phyloP scores from a whole-genome alignment of 2,329 filamentous ascomycete species.

The Knufia petricola region DNA sequence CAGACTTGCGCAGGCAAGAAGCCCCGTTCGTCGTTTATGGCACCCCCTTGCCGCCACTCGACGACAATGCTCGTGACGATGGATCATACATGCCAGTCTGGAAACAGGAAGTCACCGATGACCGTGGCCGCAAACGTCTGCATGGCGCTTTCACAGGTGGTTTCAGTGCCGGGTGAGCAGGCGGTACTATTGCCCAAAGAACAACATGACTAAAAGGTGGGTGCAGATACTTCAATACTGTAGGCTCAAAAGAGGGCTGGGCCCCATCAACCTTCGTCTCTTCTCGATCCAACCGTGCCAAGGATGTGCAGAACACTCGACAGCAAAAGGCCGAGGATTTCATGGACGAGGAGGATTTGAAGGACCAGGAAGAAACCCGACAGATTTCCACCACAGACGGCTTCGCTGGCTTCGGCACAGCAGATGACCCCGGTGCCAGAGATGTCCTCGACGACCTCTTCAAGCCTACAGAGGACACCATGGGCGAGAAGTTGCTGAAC shows the following conservation, averaged over 20 bases:
- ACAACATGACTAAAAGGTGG: conserved; percentile 28
- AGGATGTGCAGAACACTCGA: conserved; percentile 43
- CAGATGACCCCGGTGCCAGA: conserved; percentile 42
- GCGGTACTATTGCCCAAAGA: conserved; percentile 25
- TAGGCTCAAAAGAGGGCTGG: conserved; percentile 98
- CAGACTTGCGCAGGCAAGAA: conserved; percentile 56
- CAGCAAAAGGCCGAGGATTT: conserved; percentile 73
- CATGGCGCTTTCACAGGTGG: conserved; percentile 96
- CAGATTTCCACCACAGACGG: conserved; percentile 61
- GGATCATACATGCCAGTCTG: conserved; percentile 89
- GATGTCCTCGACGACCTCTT: conserved; percentile 63
- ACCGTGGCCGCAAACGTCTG: conserved; percentile 76
- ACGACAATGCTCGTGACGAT: conserved; percentile 71
- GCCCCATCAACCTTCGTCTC: conserved; percentile 85
- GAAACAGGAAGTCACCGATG: conserved; percentile 96
- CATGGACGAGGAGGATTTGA: conserved; percentile 95
- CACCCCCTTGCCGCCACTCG: conserved; percentile 69
- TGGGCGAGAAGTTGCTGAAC: conserved; percentile 74
- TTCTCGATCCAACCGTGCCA: conserved; percentile 68
- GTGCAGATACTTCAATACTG: conserved; percentile 86
- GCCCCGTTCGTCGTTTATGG: conserved; percentile 73
- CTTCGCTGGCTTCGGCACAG: conserved; percentile 68
- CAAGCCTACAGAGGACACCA: conserved; percentile 64
- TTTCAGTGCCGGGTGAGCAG: conserved; percentile 80
- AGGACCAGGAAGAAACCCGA: conserved; percentile 70